Conservation (phyloP, 2,329 filamentous ascomycete species). For the Talaromyces sp. region DNA sequence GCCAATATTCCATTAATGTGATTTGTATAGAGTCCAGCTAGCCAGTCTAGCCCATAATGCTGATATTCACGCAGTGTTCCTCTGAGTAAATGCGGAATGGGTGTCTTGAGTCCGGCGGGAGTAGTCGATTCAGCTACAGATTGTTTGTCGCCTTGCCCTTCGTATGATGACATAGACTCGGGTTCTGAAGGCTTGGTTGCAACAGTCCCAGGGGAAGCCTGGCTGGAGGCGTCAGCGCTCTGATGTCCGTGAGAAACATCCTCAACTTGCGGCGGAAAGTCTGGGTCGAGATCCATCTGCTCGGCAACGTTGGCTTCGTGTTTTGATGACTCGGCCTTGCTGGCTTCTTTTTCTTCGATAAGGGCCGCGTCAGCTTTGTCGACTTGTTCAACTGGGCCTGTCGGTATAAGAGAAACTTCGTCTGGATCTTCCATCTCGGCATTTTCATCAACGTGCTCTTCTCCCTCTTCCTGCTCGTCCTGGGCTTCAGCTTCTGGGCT, state of each 20-base stretch:
- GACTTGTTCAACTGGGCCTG: constrained; percentile 30
- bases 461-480: constrained; percentile 31
- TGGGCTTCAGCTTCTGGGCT: constrained; percentile 32
- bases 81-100: constrained; percentile 76
- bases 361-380: constrained; percentile 18
- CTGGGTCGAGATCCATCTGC: neutral
- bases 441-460: constrained; percentile 19
- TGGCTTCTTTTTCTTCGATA: neutral
- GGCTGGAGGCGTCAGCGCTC: constrained; percentile 36
- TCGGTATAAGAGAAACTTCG: constrained; percentile 36
- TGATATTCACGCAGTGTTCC: constrained; percentile 93
- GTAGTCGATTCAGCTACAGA: constrained; percentile 40
- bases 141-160: constrained; percentile 32
- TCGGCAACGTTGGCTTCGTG: neutral
- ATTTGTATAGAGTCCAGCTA: constrained; percentile 86
- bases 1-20: constrained; percentile 94
- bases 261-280: neutral
- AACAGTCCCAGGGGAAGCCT: constrained; percentile 42
- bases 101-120: constrained; percentile 55
- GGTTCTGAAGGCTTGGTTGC: constrained; percentile 45
- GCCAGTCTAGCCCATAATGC: constrained; percentile 94
- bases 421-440: constrained; percentile 27
- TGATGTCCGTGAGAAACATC: constrained; percentile 26
- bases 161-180: constrained; percentile 43
- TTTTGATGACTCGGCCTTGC: constrained; percentile 11